Evolutionary conservation across 371 early-diverging fungal species (phyloP), one percentile per base, ranked within the genome.

Genomic region (Actinomortierella ambigua): DNA sequence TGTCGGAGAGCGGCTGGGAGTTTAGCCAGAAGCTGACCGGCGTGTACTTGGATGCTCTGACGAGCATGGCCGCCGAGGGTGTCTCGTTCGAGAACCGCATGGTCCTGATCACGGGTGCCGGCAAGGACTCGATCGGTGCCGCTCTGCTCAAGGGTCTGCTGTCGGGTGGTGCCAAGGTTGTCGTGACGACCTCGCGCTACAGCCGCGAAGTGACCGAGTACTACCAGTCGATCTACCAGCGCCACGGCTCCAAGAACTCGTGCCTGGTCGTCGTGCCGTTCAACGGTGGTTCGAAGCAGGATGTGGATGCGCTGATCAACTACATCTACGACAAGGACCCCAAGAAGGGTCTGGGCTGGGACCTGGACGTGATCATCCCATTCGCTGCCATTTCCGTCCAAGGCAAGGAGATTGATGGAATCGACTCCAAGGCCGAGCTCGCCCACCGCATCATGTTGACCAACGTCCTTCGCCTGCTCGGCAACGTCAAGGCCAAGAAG

Each of bases 371-470:
- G 69, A 84, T 98, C 59, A 85, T 98, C 75, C 98, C 98, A 27
- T 98, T 98, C 79, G 98, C 96, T 50, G 97, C 98, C 40, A 90
- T 95, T 50, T 85, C 93, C 40, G 97, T 93, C 63, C 88, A 93
- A 43, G 97, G 96, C 55, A 83, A 93, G 71, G 95, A 96, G 69
- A 85, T 98, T 39, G 90, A 91, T 52, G 78, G 81, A 42, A 89
- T 98, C 60, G 96, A 94, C 73, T 89, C 91, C 40, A 82, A 85
- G 70, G 88, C 94, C 41, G 98, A 98, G 81, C 83, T 98, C 54
- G 93, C 96, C 54, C 93, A 93, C 69, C 90, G 95, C 67, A 88
- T 93, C 79, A 93, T 95, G 94, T 81, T 95, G 80, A 95, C 93
- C 77, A 95, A 95, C 83, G 69, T 94, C 57, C 69, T 93, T 34